These are phyloP conservation scores for Elsinoe arachidis DNA, from an alignment of 2,329 filamentous ascomycete genomes.

Conservation along the genomic window DNA sequence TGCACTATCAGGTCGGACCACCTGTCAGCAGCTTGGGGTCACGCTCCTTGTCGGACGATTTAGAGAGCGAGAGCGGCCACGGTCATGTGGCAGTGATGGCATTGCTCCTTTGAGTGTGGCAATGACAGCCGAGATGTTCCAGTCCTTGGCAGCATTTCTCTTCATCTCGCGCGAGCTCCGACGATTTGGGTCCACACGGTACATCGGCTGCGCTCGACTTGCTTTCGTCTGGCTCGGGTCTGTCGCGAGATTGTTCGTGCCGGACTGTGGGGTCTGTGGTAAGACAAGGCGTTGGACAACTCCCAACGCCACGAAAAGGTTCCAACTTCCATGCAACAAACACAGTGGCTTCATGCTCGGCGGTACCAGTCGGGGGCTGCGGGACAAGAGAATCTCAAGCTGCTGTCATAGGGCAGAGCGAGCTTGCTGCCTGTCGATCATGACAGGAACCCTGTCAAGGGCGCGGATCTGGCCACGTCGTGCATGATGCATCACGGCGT, in stretches of 20 bases:
- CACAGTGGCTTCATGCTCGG: not conserved
- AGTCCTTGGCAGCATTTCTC: not conserved
- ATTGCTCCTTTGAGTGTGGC: not conserved
- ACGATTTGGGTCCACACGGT: not conserved
- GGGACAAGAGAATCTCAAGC: too few species aligned
- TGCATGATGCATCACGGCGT: not conserved
- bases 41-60: not conserved
- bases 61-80: not conserved
- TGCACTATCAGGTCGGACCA: not conserved
- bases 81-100: not conserved
- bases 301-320: not conserved
- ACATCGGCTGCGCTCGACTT: not conserved
- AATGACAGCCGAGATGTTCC: slow-evolving; percentile 1
- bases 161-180: not conserved
- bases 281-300: not conserved
- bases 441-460: not conserved
- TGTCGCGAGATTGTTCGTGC: not conserved
- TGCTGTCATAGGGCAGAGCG: too few species aligned
- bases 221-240: not conserved
- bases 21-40: not conserved
- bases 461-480: not conserved
- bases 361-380: not conserved
- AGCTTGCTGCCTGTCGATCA: slow-evolving; percentile 8
- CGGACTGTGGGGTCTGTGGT: not conserved
- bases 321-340: not conserved